Evolutionary conservation across 371 early-diverging fungal species (phyloP).

Genomic region (Homolaphlyctis polyrhiza): DNA sequence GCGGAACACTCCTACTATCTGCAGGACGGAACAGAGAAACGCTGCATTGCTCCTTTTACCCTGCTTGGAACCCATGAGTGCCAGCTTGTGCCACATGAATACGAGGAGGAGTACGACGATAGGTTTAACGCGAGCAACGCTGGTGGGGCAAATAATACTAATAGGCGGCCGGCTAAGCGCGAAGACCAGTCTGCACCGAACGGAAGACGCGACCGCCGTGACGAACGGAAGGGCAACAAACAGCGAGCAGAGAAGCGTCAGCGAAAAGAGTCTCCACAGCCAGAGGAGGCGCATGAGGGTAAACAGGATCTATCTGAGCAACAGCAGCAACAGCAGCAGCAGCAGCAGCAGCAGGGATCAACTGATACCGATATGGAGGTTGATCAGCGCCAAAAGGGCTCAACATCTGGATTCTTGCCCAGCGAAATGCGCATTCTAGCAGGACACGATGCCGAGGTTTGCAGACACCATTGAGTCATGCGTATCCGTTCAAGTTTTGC

Average conservation of each 20-base stretch:
- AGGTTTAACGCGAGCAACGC: conserved; percentile 10
- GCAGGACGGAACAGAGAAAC: conserved; percentile 71
- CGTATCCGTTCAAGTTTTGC: too few species aligned
- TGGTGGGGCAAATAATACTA: conserved; percentile 11
- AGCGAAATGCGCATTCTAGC: conserved; percentile 41
- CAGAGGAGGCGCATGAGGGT: too few species aligned
- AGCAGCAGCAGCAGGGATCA: too few species aligned
- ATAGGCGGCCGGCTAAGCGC: conserved; percentile 4
- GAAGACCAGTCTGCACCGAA: too few species aligned
- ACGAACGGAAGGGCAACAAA: neutral
- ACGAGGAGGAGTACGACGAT: conserved; percentile 10
- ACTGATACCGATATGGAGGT: neutral
- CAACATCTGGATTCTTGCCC: conserved; percentile 15
- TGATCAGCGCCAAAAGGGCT: neutral
- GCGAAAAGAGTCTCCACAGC: conserved; percentile 7
- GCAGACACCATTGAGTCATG: too few species aligned
- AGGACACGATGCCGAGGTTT: conserved; percentile 45
- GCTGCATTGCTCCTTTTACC: conserved; percentile 70
- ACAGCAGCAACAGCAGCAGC: too few species aligned
- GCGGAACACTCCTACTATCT: neutral
- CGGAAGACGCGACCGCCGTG: conserved; percentile 3
- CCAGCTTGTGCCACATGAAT: conserved; percentile 9
- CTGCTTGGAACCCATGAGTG: conserved; percentile 67
- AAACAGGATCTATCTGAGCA: too few species aligned
- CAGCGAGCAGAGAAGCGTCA: conserved; percentile 16